Evolutionary conservation across 2,329 filamentous ascomycete genomes (phyloP).

Genomic region (Cladosporium oxysporum): DNA sequence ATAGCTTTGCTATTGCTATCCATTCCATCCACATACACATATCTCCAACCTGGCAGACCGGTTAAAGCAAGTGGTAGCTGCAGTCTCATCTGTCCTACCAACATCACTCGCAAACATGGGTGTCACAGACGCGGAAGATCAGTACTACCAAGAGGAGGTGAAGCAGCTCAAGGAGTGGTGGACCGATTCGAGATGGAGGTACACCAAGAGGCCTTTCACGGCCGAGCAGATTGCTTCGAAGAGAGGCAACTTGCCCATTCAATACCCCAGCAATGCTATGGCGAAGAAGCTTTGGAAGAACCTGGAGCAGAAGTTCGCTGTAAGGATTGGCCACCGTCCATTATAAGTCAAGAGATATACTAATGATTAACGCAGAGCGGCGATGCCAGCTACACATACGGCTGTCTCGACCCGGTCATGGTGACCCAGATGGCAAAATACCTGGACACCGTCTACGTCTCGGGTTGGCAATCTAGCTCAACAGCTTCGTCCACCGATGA

Average conservation of each 20-base stretch:
- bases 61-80: slow-evolving; percentile 37
- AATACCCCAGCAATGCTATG: slow-evolving; percentile 86
- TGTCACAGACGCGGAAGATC: slow-evolving; percentile 63
- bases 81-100: slow-evolving; percentile 33
- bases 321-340: slow-evolving; percentile 45
- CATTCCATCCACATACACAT: background rate
- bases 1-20: slow-evolving; percentile 1
- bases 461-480: slow-evolving; percentile 97
- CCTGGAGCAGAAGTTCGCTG: slow-evolving; percentile 82
- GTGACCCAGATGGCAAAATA: slow-evolving; percentile 99
- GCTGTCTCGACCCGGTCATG: slow-evolving; percentile 97
- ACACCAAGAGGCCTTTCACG: slow-evolving; percentile 89
- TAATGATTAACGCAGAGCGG: slow-evolving; percentile 58
- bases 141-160: slow-evolving; percentile 79
- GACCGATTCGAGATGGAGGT: slow-evolving; percentile 85
- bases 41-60: slow-evolving; percentile 36
- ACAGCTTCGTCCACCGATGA: slow-evolving; percentile 94
- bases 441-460: slow-evolving; percentile 97
- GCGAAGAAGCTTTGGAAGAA: slow-evolving; percentile 95
- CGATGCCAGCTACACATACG: slow-evolving; percentile 91
- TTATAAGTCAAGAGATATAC: background rate
- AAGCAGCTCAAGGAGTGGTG: slow-evolving; percentile 92
- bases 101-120: slow-evolving; percentile 31
- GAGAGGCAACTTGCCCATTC: slow-evolving; percentile 83
- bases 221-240: slow-evolving; percentile 97